These are phyloP conservation scores for Phytophthora podocarpi DNA, from an alignment of 352 stramenopile species.

Conservation along the genomic window DNA sequence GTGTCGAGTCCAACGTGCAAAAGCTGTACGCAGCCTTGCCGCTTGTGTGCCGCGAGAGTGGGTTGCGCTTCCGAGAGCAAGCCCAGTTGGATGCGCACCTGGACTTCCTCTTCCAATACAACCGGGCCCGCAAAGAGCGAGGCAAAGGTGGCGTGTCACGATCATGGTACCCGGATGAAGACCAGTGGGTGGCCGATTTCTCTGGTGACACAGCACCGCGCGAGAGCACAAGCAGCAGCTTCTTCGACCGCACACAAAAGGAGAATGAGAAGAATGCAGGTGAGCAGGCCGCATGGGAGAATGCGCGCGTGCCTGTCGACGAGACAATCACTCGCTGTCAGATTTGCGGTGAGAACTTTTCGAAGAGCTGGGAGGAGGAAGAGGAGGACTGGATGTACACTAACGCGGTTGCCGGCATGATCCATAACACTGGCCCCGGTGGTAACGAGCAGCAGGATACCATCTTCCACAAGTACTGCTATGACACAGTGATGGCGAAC, in stretches of 20 bases:
- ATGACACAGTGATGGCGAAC: slow-evolving; percentile 84
- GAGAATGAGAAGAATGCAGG: slow-evolving; percentile 55
- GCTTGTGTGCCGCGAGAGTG: slow-evolving; percentile 81
- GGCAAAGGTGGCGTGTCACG: slow-evolving; percentile 81
- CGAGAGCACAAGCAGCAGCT: slow-evolving; percentile 78
- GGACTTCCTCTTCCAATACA: slow-evolving; percentile 90
- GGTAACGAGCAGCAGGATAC: slow-evolving; percentile 56
- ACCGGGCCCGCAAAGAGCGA: slow-evolving; percentile 79
- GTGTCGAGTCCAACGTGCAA: slow-evolving; percentile 85
- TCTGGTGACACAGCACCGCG: slow-evolving; percentile 59
- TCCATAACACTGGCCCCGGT: slow-evolving; percentile 52
- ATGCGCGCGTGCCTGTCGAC: slow-evolving; percentile 76
- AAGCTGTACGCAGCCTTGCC: slow-evolving; percentile 85
- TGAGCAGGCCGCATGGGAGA: slow-evolving; percentile 64
- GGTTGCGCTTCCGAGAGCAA: slow-evolving; percentile 81
- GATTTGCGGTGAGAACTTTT: slow-evolving; percentile 86
- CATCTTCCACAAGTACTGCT: slow-evolving; percentile 92
- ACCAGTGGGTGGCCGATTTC: slow-evolving; percentile 83
- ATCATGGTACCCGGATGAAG: slow-evolving; percentile 84
- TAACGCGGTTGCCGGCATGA: slow-evolving; percentile 80
- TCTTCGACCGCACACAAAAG: slow-evolving; percentile 70
- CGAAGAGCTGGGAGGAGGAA: slow-evolving; percentile 87
- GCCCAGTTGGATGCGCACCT: slow-evolving; percentile 78
- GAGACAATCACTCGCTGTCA: slow-evolving; percentile 80
- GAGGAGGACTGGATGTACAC: slow-evolving; percentile 92